These are phyloP conservation scores for Coccomyxa subellipsoidea DNA, from an alignment of 163 green algal genomes.

Conservation along the genomic window DNA sequence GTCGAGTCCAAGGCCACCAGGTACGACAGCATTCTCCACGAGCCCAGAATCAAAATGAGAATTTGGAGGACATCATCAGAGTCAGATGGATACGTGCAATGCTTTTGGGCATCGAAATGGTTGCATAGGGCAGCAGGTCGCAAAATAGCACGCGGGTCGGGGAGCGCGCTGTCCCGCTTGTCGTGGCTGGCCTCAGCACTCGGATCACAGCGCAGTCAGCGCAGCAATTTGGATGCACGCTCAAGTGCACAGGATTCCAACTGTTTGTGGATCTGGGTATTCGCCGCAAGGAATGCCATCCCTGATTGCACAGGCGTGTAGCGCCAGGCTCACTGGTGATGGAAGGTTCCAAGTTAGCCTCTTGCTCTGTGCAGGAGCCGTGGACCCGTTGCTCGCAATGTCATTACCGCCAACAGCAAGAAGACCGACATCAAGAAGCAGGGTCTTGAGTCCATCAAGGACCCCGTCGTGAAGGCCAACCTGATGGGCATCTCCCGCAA, in stretches of 20 bases:
- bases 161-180: background rate
- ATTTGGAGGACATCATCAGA: background rate
- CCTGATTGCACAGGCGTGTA: background rate
- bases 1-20: constrained; percentile 19
- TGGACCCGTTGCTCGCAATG: constrained; percentile 22
- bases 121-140: no score
- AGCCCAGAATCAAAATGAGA: background rate
- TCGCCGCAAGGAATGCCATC: no score
- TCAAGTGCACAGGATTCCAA: no score
- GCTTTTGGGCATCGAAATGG: no score
- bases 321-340: background rate
- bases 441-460: constrained; percentile 76
- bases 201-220: background rate
- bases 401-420: constrained; percentile 62
- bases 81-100: no score
- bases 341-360: background rate
- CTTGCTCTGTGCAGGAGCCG: constrained; percentile 30
- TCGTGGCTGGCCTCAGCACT: background rate
- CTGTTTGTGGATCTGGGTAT: no score
- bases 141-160: no score
- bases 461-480: constrained; percentile 77
- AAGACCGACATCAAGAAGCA: constrained; percentile 84
- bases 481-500: constrained; percentile 75
- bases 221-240: background rate
- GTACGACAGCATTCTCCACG: constrained; percentile 8